Conservation (phyloP, 805 yeast genomes). For the Suhomyces kilbournensis region DNA sequence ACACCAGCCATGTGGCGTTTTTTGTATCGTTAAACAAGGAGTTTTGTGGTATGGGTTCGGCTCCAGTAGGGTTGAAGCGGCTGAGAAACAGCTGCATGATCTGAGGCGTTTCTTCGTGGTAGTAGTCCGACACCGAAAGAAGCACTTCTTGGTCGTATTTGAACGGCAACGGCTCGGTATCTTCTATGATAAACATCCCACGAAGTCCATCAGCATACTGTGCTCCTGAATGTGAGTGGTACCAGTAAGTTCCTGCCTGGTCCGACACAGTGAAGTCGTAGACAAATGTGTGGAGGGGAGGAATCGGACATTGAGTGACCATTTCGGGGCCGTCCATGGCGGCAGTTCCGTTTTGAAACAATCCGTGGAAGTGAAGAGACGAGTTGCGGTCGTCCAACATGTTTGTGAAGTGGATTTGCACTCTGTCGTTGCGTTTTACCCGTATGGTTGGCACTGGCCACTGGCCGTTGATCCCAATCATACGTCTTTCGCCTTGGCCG, state of each 20-base stretch:
- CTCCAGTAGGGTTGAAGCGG: conserved; percentile 79
- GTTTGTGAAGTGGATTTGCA: conserved; percentile 36
- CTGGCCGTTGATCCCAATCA: conserved; percentile 55
- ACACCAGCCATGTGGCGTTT: conserved; percentile 53
- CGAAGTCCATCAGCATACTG: conserved; percentile 80
- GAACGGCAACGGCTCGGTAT: conserved; percentile 47
- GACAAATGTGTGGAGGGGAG: conserved; percentile 36
- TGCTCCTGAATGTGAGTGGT: conserved; percentile 74
- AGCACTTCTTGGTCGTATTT: conserved; percentile 60
- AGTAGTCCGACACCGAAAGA: conserved; percentile 60
- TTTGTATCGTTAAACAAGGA: conserved; percentile 62
- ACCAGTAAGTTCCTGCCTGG: conserved; percentile 54
- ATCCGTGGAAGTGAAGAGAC: conserved; percentile 46
- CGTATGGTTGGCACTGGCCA: conserved; percentile 45
- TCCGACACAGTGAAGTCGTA: conserved; percentile 38
- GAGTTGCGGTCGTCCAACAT: conserved; percentile 32
- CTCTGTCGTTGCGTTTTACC: conserved; percentile 39
- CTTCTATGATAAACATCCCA: conserved; percentile 66
- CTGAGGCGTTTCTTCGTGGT: conserved; percentile 51
- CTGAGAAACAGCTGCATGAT: conserved; percentile 50
- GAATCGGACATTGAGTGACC: conserved; percentile 46
- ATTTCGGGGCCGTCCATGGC: conserved; percentile 47
- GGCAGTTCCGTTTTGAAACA: conserved; percentile 36
- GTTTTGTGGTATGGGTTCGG: conserved; percentile 76
- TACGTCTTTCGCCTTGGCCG: conserved; percentile 47